Percentiles rank a stretch among this genome's conserved stretches.
phyloP scores from a whole-genome alignment of 805 yeast species.

The Saccharomyces jurei region DNA sequence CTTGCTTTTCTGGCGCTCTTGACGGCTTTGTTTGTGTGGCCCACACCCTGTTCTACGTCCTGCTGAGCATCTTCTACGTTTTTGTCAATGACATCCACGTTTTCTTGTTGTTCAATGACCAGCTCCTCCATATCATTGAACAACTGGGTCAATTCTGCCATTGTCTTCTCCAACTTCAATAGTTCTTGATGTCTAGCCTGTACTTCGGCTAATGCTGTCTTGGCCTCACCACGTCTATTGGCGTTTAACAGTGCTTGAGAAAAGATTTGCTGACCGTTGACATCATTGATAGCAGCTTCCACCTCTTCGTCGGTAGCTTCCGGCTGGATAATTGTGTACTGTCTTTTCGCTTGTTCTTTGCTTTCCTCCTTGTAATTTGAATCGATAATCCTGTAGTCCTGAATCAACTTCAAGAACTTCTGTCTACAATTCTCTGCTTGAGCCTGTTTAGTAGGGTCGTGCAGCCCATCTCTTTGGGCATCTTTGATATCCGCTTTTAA shows the following conservation, averaged over 20 bases:
- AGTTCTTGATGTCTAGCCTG: constrained; percentile 90
- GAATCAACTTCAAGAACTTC: constrained; percentile 74
- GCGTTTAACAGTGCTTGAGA: constrained; percentile 81
- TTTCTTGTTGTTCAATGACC: constrained; percentile 87
- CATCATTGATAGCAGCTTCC: constrained; percentile 71
- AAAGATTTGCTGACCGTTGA: constrained; percentile 79
- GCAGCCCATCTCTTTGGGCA: constrained; percentile 58
- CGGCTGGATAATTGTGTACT: constrained; percentile 78
- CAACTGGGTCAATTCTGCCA: constrained; percentile 86
- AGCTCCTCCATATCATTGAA: constrained; percentile 91
- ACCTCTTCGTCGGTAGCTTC: constrained; percentile 75
- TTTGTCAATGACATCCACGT: constrained; percentile 70
- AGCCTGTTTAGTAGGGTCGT: constrained; percentile 68
- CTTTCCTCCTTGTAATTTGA: constrained; percentile 74
- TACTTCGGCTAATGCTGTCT: constrained; percentile 87
- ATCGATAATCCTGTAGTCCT: constrained; percentile 75
- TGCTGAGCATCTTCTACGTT: constrained; percentile 73
- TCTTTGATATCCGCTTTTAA: constrained; percentile 68
- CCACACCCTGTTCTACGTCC: constrained; percentile 86
- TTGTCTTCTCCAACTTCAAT: constrained; percentile 84
- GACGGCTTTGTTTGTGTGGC: constrained; percentile 83
- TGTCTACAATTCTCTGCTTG: constrained; percentile 83
- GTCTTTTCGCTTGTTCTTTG: constrained; percentile 80
- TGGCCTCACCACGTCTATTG: constrained; percentile 84
- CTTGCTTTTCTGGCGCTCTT: constrained; percentile 79